phyloP scores from a whole-genome alignment of 495 filamentous ascomycete species.

The Aspergillus mulundensis region DNA sequence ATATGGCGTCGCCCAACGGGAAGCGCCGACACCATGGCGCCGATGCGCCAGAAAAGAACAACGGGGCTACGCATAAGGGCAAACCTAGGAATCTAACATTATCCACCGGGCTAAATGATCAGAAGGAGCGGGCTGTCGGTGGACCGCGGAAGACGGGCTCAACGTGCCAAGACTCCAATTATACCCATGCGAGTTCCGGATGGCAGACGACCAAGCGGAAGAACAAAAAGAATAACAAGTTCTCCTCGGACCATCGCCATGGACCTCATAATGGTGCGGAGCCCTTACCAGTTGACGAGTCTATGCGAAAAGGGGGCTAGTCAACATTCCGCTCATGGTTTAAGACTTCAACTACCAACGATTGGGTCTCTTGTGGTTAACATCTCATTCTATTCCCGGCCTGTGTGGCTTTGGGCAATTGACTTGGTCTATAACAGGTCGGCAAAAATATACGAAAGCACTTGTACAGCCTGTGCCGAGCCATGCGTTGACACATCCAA shows the following conservation, averaged over 20 bases:
- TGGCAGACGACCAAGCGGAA: conserved; percentile 52
- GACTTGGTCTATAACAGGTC: background rate
- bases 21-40: conserved; percentile 33
- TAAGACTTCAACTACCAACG: background rate
- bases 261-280: conserved; percentile 29
- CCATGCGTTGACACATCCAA: conserved; percentile 2
- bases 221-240: conserved; percentile 40
- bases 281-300: conserved; percentile 44
- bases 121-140: conserved; percentile 30
- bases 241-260: conserved; percentile 27
- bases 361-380: background rate
- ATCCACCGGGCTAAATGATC: conserved; percentile 19
- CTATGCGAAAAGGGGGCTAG: conserved; percentile 50
- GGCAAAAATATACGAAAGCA: background rate
- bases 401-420: background rate
- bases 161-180: conserved; percentile 23
- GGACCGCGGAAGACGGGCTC: conserved; percentile 28
- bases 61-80: conserved; percentile 33
- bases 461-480: conserved; percentile 16
- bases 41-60: conserved; percentile 34
- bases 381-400: background rate
- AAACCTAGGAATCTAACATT: conserved; percentile 34
- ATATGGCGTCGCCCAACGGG: conserved; percentile 23
- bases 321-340: background rate
- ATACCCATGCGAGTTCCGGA: conserved; percentile 28